Evolutionary conservation across 768 basidiomycete genomes (phyloP), one percentile per base, ranked within the genome.

Genomic region (Brasilioporus rufonigricans): DNA sequence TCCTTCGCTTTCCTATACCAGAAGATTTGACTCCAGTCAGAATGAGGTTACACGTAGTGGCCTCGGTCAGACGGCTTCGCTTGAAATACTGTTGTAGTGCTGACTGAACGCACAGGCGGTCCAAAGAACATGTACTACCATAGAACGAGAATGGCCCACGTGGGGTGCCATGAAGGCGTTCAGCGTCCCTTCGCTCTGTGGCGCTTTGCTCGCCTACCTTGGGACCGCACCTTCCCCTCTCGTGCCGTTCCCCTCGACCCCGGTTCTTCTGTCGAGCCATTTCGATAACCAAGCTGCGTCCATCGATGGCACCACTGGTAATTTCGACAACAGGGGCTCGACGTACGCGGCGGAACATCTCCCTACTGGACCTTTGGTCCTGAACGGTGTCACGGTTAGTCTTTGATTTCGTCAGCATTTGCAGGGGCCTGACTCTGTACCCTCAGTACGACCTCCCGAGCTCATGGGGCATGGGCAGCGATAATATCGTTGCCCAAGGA

Each of bases 271-370:
- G 0, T 49, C 52, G 5, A 38, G 48, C 33, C 49, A 76, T 18
- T 67, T 78, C 53, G 55, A 80, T 11, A 80, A 80, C 48, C 73
- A 76, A 50, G 78, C 77, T 6, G 77, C 78, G 6, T 76, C 77
- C 1, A 21, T 69, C 0, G 56, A 75, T 44, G 74, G 74, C 2
- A 65, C 73, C 13, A 60, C 56, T 0, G 76, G 76, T 18, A 61
- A 73, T 61, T 80, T 80, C 48, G 72, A 79, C 57, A 66, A 66
- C 6, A 26, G 53, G 21, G 76, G 76, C 7, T 64, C 71, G 9
- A 77, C 77, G 23, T 80, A 73, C 44, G 70, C 71, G 35, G 71
- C 76, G 35, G 69, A 73, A 46, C 67, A 73, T 50, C 68, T 80
- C 18, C 79, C 77, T 1, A 50, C 48, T 0, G 78, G 76, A 1